Evolutionary conservation across 1,284 basidiomycete species (phyloP), one percentile per base, ranked within the genome.

Genomic region (Rhodotorula sp.): DNA sequence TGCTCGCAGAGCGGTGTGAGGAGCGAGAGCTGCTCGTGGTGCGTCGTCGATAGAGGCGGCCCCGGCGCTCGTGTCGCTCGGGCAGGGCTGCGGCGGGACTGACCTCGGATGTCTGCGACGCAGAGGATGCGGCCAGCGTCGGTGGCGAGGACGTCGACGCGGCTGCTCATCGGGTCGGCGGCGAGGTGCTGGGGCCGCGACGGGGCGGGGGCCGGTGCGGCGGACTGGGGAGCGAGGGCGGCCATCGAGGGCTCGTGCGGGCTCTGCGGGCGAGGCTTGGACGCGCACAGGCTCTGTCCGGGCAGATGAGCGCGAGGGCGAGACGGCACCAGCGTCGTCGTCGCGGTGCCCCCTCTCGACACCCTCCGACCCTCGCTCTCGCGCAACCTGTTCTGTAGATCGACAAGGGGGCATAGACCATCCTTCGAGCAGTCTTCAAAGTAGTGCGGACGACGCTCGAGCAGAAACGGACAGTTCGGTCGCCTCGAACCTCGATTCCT

Each of bases 61-160:
- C 7, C 16, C 8, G 25, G 16, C 27, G 34, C 34, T 34, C 34
- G 34, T 3, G 16, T 17, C 27, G 1, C 21, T 53, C 52, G n/a
- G 4, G 13, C 34, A 3, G 49, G 12, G 8, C 2, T 19, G 59
- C 7, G n/a, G 19, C 13, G 7, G 23, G 13, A 57, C 77, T 82
- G 80, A 79, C 94, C 94, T 77, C 94, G 88, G 75, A 98, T 93
- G 83, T 99, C 97, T 63, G 97, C 95, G 67, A 99, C 88, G 80
- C 96, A 99, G 67, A 97, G 89, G 80, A 99, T 91, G 63, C 96
- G 87, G 60, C 92, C 94, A 34, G 73, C 71, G 10, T 61, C 61
- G 5, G 76, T 74, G 61, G 77, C 64, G 69, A 79, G 74, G 27
- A 78, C 69, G 59, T 79, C 78, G 61, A 78, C 63, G 55, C 75